Evolutionary conservation across 2,329 filamentous ascomycete genomes (phyloP), one percentile per base, ranked within the genome.

Genomic region (Raffaelea ambrosiae): DNA sequence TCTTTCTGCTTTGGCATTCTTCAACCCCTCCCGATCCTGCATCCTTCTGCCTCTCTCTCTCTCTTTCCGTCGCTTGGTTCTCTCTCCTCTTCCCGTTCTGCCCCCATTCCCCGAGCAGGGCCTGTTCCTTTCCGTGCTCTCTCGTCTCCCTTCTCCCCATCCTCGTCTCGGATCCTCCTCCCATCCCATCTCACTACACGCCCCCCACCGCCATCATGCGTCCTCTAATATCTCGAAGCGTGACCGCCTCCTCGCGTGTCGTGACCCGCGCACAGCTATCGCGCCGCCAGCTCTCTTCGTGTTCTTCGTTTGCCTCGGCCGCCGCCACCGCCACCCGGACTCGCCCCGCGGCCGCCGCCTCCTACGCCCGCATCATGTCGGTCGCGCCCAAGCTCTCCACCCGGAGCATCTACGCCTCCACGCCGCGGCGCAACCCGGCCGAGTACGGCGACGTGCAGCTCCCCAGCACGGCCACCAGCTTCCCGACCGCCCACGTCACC

Each of bases 401-500:
- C 21, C 68, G 77, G 59, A 70, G 77, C 59, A 64, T 83, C 54
- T 75, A 80, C 57, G 76, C 73, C 55, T 79, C 78, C 29, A 71
- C 73, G 11, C 70, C 69, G 57, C 74, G 79, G 55, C 69, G 81
- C 41, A 70, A 69, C 56, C 70, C 76, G 23, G 69, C 72, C 50
- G 69, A 46, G 14, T 51, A 48, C 44, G 36, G 69, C 42, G 71
- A 72, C 16, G 52, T 52, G 10, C 54, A 47, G 21, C 66, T 81
- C 46, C 69, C 73, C 40, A 78, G 74, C 48, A 77, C 73, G 19
- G 69, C 77, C 11, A 74, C 73, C 42, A 74, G 67, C 62, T 91
- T 83, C 65, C 85, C 84, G 22, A 84, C 73, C 47, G 80, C 74
- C 20, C 87, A 93, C 69, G 82, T 85, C 47, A 81, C 80, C 68